Percentiles rank a stretch among this genome's conserved stretches.
These are phyloP conservation scores for Botrytis hyacinthi DNA, from an alignment of 2,329 filamentous ascomycete genomes.

Conservation along the genomic window DNA sequence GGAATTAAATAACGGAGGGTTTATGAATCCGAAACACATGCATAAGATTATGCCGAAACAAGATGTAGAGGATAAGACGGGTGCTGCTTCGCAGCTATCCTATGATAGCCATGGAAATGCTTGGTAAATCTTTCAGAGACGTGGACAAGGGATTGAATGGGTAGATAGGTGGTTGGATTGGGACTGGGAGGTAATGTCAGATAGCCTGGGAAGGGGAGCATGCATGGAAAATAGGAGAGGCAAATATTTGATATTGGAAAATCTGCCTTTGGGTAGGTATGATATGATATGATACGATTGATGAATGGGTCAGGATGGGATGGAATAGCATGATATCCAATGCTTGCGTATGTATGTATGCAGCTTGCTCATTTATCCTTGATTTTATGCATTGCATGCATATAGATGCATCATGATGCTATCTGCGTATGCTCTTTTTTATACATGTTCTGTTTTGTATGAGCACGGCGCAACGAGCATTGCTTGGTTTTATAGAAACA, in stretches of 20 bases:
- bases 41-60: conserved; percentile 29
- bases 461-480: background rate
- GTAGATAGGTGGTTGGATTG: background rate
- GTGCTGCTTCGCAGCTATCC: background rate
- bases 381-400: background rate
- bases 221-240: background rate
- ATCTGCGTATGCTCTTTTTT: background rate
- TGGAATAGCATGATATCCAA: conserved; percentile 12
- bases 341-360: background rate
- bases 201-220: background rate
- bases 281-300: conserved; percentile 6
- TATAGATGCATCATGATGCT: background rate
- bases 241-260: background rate
- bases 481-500: conserved; percentile 7
- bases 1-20: conserved; percentile 27
- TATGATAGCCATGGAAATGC: conserved; percentile 24
- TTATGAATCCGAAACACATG: conserved; percentile 27
- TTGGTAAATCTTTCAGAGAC: background rate
- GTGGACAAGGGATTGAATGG: background rate
- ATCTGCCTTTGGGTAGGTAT: background rate
- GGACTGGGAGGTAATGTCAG: background rate
- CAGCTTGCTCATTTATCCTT: background rate
- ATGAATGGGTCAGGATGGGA: conserved; percentile 6
- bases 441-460: background rate
- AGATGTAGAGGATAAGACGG: conserved; percentile 2